Base-by-base conservation (phyloP, 768 basidiomycete species). In the Ramaria sp. region DNA sequence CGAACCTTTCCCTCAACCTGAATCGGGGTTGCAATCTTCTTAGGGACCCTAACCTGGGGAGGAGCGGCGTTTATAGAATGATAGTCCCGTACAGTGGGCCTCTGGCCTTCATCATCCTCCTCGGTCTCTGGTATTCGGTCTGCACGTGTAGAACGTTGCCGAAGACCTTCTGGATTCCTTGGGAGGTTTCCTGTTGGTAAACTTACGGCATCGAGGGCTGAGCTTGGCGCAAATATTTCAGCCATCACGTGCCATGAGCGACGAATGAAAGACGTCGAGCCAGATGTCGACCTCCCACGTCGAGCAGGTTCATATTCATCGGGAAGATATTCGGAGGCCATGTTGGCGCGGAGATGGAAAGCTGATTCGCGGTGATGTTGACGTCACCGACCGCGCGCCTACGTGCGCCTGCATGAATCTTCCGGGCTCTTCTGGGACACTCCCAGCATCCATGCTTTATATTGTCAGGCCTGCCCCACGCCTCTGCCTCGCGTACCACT, bases 1-100 rank as follows among this genome's bases (percentile, higher is more conserved):
- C 15, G 12, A 19, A 57, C 55, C 65, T 97, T 97, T 20, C 83
- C 84, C 67, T 97, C 93, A 17, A 97, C 91, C 61, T 83, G 88
- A 63, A 97, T 75, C 0, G 85, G 81, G 0, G 87, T 86, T 0
- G 86, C 73, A 20, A 89, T 80, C 70, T 92, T 93, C 73, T 86
- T 88, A 0, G 90, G 90, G 0, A 91, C 78, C 38, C 84, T 75
- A 38, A 91, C 81, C 47, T 79, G 76, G 0, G 81, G 73, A 0
- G 86, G 82, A 0, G 84, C 64, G 3, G 74, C 66, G 63, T 78
- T 85, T 68, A 89, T 89, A 2, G 88, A 75, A 65, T 83, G 81
- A 65, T 91, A 91, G 68, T 91, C 85, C 46, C 82, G 73, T 31
- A 86, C 76, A 31, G 79, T 78, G 12, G 85, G 81, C 60, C 76